Conservation (phyloP, 2,329 filamentous ascomycete species). For the Alternaria hordeiaustralica region DNA sequence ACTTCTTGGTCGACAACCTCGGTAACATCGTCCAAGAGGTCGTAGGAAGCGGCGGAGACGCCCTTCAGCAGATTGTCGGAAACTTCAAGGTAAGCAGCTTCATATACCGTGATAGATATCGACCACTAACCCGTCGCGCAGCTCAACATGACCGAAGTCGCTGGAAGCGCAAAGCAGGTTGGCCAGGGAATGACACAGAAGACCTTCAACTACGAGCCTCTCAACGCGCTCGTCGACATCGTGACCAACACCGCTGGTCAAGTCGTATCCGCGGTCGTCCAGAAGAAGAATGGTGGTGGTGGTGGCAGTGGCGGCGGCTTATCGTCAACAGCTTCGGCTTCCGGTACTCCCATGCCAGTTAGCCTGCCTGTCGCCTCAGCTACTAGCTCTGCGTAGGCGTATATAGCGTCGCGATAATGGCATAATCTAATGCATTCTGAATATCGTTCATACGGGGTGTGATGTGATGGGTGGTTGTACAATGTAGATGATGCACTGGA, state of each 20-base stretch:
- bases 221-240: slow-evolving; percentile 62
- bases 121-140: no score
- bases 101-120: no score
- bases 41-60: slow-evolving; percentile 53
- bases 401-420: slow-evolving; percentile 1
- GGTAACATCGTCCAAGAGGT: slow-evolving; percentile 69
- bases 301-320: slow-evolving; percentile 14
- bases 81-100: slow-evolving; percentile 53
- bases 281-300: slow-evolving; percentile 37
- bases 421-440: slow-evolving; percentile 15
- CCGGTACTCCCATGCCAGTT: slow-evolving; percentile 39
- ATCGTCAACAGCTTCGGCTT: slow-evolving; percentile 23
- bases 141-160: slow-evolving; percentile 64
- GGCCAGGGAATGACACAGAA: slow-evolving; percentile 56
- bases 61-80: slow-evolving; percentile 62
- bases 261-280: slow-evolving; percentile 59
- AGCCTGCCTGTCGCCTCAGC: slow-evolving; percentile 37
- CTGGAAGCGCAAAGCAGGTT: slow-evolving; percentile 42
- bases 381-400: slow-evolving; percentile 21
- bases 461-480: background rate
- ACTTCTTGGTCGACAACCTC: slow-evolving; percentile 66
- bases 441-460: background rate
- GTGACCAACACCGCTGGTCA: slow-evolving; percentile 63
- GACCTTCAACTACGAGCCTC: slow-evolving; percentile 59
- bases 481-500: no score